Evolutionary conservation across 2,329 filamentous ascomycete species (phyloP).

Genomic region (Beauveria rudraprayagi): DNA sequence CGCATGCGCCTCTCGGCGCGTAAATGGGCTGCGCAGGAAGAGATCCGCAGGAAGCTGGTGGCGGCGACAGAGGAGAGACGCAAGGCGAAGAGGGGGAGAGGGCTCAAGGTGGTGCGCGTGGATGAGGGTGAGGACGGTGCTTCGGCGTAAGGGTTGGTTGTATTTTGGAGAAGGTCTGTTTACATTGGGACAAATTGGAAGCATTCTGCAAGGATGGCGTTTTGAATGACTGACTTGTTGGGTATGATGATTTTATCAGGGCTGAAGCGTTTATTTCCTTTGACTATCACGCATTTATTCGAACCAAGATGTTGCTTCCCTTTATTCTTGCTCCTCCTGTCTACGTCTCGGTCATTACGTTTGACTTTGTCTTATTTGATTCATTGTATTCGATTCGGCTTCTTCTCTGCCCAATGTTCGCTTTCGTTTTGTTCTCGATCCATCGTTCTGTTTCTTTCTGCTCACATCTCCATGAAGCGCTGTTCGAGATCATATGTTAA

Average conservation of each 20-base stretch:
- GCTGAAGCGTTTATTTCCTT: not conserved
- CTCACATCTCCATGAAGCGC: not conserved
- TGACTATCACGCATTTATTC: not conserved
- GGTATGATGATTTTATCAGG: not conserved
- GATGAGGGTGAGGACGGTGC: constrained; percentile 19
- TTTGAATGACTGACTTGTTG: not conserved
- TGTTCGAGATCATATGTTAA: not conserved
- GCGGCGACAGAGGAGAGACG: constrained; percentile 40
- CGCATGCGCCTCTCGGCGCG: constrained; percentile 40
- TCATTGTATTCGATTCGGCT: too few species aligned
- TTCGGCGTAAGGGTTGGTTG: not conserved
- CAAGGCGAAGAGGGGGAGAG: constrained; percentile 34
- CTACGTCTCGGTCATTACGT: not conserved
- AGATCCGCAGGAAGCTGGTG: constrained; percentile 39
- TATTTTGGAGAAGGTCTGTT: not conserved
- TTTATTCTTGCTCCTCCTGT: not conserved
- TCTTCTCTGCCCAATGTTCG: not conserved
- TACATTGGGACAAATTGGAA: not conserved
- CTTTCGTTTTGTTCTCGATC: not conserved
- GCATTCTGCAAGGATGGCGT: not conserved
- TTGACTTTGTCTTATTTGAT: too few species aligned
- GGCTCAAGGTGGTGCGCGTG: constrained; percentile 32
- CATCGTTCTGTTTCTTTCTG: not conserved
- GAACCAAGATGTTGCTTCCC: not conserved
- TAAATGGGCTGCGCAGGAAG: constrained; percentile 45